These are phyloP conservation scores for Neurospora sp. DNA, from an alignment of 495 filamentous ascomycete genomes.

Conservation along the genomic window DNA sequence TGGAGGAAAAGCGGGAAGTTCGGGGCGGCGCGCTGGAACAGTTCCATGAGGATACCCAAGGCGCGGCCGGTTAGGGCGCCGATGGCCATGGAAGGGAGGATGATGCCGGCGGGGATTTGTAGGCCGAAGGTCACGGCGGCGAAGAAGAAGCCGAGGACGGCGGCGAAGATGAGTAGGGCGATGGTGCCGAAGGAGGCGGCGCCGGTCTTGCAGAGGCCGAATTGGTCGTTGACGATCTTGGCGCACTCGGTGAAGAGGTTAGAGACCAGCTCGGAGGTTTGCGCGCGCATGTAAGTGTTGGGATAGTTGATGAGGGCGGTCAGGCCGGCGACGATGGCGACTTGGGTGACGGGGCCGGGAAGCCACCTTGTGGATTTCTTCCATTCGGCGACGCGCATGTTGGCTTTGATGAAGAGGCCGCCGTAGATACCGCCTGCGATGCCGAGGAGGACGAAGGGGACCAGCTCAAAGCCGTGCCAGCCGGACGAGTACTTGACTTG, in stretches of 20 bases:
- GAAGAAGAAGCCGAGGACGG: conserved; percentile 73
- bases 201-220: conserved; percentile 79
- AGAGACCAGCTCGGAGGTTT: conserved; percentile 85
- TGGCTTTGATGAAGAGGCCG: conserved; percentile 86
- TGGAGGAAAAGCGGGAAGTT: conserved; percentile 58
- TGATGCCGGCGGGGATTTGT: conserved; percentile 93
- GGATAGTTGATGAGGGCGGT: conserved; percentile 91
- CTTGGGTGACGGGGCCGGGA: conserved; percentile 63
- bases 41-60: conserved; percentile 77
- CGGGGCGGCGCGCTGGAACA: conserved; percentile 75
- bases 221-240: conserved; percentile 64
- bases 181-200: conserved; percentile 61
- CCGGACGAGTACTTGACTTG: conserved; percentile 87
- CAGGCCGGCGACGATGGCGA: conserved; percentile 59
- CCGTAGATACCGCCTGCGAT: conserved; percentile 88
- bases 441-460: conserved; percentile 80
- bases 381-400: conserved; percentile 80
- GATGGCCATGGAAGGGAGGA: conserved; percentile 94
- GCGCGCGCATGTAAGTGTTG: conserved; percentile 87
- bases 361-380: conserved; percentile 52
- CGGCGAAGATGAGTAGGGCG: conserved; percentile 66
- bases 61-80: conserved; percentile 89
- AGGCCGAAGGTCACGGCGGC: conserved; percentile 88
- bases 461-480: conserved; percentile 92
- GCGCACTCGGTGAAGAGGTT: conserved; percentile 86